These are phyloP conservation scores for Akanthomyces lecanii DNA, from an alignment of 2,329 filamentous ascomycete species.

Conservation along the genomic window DNA sequence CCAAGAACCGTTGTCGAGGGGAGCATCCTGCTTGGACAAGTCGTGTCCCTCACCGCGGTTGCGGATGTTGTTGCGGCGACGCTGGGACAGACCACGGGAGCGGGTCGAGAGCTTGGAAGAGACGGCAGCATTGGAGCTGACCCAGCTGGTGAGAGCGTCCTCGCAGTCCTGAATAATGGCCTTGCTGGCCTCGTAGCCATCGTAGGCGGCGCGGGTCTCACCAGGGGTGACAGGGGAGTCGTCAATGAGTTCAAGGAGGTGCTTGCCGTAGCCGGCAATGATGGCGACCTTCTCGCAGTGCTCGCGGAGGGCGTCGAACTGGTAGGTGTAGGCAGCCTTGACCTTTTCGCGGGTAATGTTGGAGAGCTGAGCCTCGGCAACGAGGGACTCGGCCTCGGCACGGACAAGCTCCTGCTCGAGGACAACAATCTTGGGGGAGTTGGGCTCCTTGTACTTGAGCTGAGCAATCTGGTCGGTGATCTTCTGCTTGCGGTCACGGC, in stretches of 20 bases:
- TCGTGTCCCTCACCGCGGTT: conserved; percentile 72
- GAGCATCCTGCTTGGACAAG: conserved; percentile 75
- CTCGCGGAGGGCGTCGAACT: conserved; percentile 95
- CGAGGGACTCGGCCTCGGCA: conserved; percentile 96
- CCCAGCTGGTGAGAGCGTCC: conserved; percentile 96
- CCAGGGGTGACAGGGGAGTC: conserved; percentile 96
- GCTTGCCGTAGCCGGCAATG: conserved; percentile 96
- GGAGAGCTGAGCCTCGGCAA: conserved; percentile 94
- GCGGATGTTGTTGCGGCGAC: conserved; percentile 68
- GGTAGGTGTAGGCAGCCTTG: conserved; percentile 96
- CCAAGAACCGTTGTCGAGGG: conserved; percentile 78
- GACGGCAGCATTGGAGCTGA: conserved; percentile 83
- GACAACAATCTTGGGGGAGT: conserved; percentile 94
- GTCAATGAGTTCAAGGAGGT: conserved; percentile 93
- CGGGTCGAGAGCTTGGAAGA: conserved; percentile 82
- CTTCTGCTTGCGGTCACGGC: conserved; percentile 99
- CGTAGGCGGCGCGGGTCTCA: conserved; percentile 92
- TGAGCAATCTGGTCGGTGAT: conserved; percentile 98
- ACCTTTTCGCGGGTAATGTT: conserved; percentile 99
- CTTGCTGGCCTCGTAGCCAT: conserved; percentile 97
- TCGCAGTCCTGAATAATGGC: conserved; percentile 99
- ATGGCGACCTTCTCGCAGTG: conserved; percentile 98
- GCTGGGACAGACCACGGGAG: conserved; percentile 80
- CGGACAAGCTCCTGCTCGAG: conserved; percentile 98
- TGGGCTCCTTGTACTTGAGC: conserved; percentile 99